These are phyloP conservation scores for Tuber magnatum DNA, from an alignment of 495 filamentous ascomycete genomes.

Conservation along the genomic window DNA sequence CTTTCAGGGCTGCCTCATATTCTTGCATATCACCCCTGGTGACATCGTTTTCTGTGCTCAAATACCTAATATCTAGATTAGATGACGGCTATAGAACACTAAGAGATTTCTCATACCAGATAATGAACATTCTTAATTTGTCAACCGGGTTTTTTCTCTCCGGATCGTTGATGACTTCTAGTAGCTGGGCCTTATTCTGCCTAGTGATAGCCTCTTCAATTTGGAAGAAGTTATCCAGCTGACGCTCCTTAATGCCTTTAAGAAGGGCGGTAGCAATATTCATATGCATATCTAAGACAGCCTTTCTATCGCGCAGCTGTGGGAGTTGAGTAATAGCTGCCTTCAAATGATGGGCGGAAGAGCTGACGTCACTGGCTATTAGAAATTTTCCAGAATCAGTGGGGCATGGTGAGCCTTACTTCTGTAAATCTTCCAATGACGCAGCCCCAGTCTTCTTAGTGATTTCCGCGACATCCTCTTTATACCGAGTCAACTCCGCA, in stretches of 20 bases:
- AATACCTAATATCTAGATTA: slow-evolving; percentile 34
- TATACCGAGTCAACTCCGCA: slow-evolving; percentile 83
- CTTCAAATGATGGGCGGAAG: slow-evolving; percentile 89
- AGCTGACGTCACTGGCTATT: slow-evolving; percentile 57
- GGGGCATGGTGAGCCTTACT: slow-evolving; percentile 35
- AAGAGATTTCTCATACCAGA: slow-evolving; percentile 59
- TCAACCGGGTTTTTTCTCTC: slow-evolving; percentile 76
- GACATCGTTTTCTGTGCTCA: slow-evolving; percentile 88
- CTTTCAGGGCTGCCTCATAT: slow-evolving; percentile 78
- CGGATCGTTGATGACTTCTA: slow-evolving; percentile 75
- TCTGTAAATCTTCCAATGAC: slow-evolving; percentile 87
- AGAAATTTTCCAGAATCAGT: slow-evolving; percentile 8
- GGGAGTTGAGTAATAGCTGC: slow-evolving; percentile 88
- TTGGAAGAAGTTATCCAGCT: slow-evolving; percentile 93
- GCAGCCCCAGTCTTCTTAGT: slow-evolving; percentile 91
- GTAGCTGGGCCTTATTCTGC: slow-evolving; percentile 79
- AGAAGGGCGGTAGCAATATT: slow-evolving; percentile 84
- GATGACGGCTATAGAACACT: neutral
- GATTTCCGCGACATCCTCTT: slow-evolving; percentile 88
- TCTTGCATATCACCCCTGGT: slow-evolving; percentile 70
- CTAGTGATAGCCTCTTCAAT: slow-evolving; percentile 90
- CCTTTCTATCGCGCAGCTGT: slow-evolving; percentile 86
- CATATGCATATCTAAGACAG: slow-evolving; percentile 96
- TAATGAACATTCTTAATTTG: slow-evolving; percentile 88
- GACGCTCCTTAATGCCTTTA: slow-evolving; percentile 85